These are phyloP conservation scores for Backusella morwellensis DNA, from an alignment of 192 early-diverging fungal species.

Conservation along the genomic window DNA sequence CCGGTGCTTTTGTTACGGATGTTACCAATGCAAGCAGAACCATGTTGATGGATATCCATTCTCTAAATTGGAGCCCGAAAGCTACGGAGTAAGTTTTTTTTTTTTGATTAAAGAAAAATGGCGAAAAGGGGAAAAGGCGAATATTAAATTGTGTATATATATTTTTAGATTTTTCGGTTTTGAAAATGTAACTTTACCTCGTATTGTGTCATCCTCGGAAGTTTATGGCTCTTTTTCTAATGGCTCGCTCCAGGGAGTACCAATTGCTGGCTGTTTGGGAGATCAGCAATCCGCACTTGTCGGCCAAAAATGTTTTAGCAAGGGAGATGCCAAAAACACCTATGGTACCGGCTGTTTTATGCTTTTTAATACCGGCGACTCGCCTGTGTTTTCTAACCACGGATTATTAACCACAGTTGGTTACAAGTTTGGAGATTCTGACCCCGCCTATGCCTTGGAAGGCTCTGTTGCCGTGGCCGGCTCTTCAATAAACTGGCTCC, in stretches of 20 bases:
- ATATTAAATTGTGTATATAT: neutral
- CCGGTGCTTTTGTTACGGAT: slow-evolving; percentile 87
- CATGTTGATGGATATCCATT: slow-evolving; percentile 88
- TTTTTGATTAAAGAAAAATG: neutral
- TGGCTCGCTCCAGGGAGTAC: slow-evolving; percentile 66
- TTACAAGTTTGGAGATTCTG: slow-evolving; percentile 79
- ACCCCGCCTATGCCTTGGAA: slow-evolving; percentile 83
- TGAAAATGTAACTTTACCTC: slow-evolving; percentile 66
- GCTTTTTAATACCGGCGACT: slow-evolving; percentile 87
- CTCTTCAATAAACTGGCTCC: slow-evolving; percentile 86
- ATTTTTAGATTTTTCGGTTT: slow-evolving; percentile 28
- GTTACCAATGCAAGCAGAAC: slow-evolving; percentile 92
- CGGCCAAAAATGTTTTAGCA: slow-evolving; percentile 85
- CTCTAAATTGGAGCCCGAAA: slow-evolving; percentile 76
- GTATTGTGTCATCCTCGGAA: slow-evolving; percentile 80
- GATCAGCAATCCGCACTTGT: slow-evolving; percentile 95
- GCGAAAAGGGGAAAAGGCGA: neutral
- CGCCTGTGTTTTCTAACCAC: slow-evolving; percentile 71
- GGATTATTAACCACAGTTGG: slow-evolving; percentile 90
- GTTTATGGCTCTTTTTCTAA: slow-evolving; percentile 65
- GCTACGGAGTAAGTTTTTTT: slow-evolving; percentile 36
- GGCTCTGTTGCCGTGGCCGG: slow-evolving; percentile 90
- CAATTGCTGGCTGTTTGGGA: slow-evolving; percentile 84
- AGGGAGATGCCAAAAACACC: slow-evolving; percentile 91
- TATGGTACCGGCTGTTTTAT: slow-evolving; percentile 97